Evolutionary conservation across 2,329 filamentous ascomycete genomes (phyloP), one percentile per base, ranked within the genome.

Genomic region (Sarocladium oryzae): DNA sequence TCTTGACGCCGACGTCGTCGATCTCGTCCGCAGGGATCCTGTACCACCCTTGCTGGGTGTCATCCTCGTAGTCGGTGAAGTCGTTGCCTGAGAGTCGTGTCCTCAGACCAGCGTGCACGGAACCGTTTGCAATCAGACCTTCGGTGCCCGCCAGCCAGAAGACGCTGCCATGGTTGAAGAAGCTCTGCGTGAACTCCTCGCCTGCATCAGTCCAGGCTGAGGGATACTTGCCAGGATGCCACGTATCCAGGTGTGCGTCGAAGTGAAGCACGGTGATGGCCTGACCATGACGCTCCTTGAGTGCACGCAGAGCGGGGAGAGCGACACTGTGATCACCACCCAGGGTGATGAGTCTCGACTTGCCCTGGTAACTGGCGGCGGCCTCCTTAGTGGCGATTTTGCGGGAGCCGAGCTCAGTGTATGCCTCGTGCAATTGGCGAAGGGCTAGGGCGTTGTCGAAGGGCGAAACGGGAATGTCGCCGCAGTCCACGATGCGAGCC

Each of bases 121-220:
- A 86, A 4, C 43, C 43, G 26, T 48, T 48, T 3, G 8, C 43
- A 55, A 92, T 83, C 21, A 93, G 69, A 0, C 86, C 86, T 65
- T 93, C 88, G 23, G 82, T 82, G 26, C 82, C 82, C 1, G 89
- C 89, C 52, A 90, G 76, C 84, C 87, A 89, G 74, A 93, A 93
- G 81, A 93, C 89, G 56, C 79, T 86, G 2, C 89, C 89, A 66
- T 95, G 89, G 62, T 85, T 93, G 71, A 91, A 89, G 43, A 48
- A 48, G 43, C 43, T 48, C 18, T 48, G 43, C 4, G 43, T n/a
- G 26, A n/a, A 10, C 9, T 10, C 18, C 24, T 48, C 43, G 60
- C 82, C 79, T 9, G 51, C 43, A 41, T 58, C 36, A 2, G 63
- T 61, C 88, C 88, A 93, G 36, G 82, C 81, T 10, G 76, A 82